Evolutionary conservation across 805 yeast species (phyloP).

Genomic region (Candida berthetii): DNA sequence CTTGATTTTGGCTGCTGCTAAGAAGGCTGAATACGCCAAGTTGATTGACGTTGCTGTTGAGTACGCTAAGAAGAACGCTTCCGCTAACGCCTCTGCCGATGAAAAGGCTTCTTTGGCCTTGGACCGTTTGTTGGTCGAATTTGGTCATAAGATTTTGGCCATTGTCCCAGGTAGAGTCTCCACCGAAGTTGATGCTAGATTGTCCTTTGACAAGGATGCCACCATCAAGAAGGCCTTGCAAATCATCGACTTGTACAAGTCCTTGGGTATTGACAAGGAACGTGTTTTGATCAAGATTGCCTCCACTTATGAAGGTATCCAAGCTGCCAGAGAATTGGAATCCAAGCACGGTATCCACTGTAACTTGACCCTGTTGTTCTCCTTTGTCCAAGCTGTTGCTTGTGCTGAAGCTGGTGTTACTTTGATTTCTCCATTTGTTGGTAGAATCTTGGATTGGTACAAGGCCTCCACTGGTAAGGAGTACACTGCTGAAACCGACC

Average conservation of each 20-base stretch:
- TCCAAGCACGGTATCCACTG: conserved; percentile 85
- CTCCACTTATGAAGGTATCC: conserved; percentile 99
- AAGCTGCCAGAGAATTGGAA: conserved; percentile 96
- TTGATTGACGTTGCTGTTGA: conserved; percentile 88
- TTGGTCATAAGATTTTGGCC: conserved; percentile 87
- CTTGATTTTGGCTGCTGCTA: conserved; percentile 90
- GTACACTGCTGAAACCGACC: conserved; percentile 77
- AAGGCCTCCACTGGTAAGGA: conserved; percentile 89
- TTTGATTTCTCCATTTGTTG: conserved; percentile 97
- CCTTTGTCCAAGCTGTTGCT: conserved; percentile 97
- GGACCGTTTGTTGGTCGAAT: conserved; percentile 90
- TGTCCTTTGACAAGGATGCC: conserved; percentile 92
- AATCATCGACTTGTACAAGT: conserved; percentile 81
- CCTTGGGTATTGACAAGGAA: conserved; percentile 80
- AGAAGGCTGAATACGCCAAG: conserved; percentile 82
- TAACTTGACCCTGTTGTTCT: conserved; percentile 92
- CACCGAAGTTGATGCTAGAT: conserved; percentile 98
- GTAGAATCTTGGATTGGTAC: conserved; percentile 98
- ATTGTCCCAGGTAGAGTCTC: conserved; percentile 99
- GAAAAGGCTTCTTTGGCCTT: conserved; percentile 78
- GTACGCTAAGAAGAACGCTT: conserved; percentile 65
- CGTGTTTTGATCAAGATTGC: conserved; percentile 94
- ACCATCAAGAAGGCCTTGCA: conserved; percentile 91
- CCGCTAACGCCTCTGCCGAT: conserved; percentile 36
- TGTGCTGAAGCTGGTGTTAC: conserved; percentile 97